Conservation (phyloP, 2,329 filamentous ascomycete species). For the Colletotrichum sp. region DNA sequence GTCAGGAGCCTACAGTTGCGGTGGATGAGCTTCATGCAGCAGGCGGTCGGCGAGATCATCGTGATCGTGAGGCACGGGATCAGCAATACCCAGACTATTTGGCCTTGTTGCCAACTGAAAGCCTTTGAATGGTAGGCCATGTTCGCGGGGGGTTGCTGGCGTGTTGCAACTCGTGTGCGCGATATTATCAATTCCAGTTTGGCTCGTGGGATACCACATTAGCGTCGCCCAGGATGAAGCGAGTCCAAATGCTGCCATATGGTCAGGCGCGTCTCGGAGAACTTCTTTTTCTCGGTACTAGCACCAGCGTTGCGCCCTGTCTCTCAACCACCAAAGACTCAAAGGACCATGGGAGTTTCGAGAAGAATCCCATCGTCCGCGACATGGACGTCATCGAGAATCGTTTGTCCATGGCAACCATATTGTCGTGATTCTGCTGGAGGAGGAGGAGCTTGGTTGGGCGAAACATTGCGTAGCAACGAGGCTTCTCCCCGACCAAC, state of each 20-base stretch:
- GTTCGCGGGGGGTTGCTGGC: too few relatives aligned
- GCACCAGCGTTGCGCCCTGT: not conserved
- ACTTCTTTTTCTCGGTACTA: not conserved
- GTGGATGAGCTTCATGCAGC: not conserved
- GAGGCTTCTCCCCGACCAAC: not conserved
- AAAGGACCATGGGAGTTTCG: not conserved
- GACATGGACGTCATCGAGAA: not conserved
- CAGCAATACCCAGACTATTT: not conserved
- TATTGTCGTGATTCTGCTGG: not conserved
- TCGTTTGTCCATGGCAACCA: not conserved
- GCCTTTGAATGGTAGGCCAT: too few relatives aligned
- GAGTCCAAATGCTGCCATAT: not conserved
- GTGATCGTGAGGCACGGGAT: not conserved
- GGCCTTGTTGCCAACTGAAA: too few relatives aligned
- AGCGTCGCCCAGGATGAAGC: not conserved
- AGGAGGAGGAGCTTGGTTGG: not conserved
- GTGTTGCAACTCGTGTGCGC: too few relatives aligned
- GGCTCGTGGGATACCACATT: not conserved
- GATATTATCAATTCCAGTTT: not conserved
- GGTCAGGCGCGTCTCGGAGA: not conserved
- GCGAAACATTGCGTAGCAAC: rapidly evolving
- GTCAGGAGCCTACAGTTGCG: not conserved
- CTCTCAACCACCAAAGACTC: not conserved
- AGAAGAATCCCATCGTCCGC: not conserved
- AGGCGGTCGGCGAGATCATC: not conserved